A percentile compares a stretch with the other conserved stretches of the same genome.
Evolutionary conservation across 495 filamentous ascomycete genomes (phyloP).

Genomic region (Penicillium parvum): DNA sequence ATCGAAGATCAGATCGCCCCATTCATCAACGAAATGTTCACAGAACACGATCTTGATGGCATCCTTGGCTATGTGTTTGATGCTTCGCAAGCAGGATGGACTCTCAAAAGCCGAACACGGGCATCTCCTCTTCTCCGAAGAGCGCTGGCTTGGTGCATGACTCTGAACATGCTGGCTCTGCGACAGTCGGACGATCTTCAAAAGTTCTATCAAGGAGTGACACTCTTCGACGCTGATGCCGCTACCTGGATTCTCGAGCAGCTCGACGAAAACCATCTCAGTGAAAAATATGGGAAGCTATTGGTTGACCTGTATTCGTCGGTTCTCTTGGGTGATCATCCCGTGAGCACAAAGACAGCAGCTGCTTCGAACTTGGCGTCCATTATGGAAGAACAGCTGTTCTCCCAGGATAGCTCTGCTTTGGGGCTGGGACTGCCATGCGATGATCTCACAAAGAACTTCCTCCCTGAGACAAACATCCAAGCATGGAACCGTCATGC

Average conservation of each 20-base stretch:
- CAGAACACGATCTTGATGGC: slow-evolving; percentile 27
- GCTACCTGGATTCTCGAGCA: slow-evolving; percentile 38
- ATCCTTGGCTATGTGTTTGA: slow-evolving; percentile 29
- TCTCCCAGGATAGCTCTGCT: slow-evolving; percentile 10
- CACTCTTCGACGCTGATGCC: slow-evolving; percentile 34
- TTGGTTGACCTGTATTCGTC: slow-evolving; percentile 30
- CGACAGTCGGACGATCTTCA: slow-evolving; percentile 17
- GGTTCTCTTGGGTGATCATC: slow-evolving; percentile 25
- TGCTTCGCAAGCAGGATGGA: slow-evolving; percentile 27
- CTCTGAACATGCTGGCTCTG: slow-evolving; percentile 24
- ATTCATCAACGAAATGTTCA: slow-evolving; percentile 26
- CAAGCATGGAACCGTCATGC: slow-evolving; percentile 40
- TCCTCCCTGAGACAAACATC: slow-evolving; percentile 21
- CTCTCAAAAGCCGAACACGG: slow-evolving; percentile 30
- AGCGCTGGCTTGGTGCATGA: slow-evolving; percentile 33
- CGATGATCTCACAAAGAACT: slow-evolving; percentile 20
- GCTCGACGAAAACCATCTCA: slow-evolving; percentile 23
- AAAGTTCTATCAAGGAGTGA: slow-evolving; percentile 24
- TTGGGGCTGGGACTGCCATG: slow-evolving; percentile 21
- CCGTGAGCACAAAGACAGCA: slow-evolving; percentile 27
- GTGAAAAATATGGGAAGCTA: slow-evolving; percentile 15
- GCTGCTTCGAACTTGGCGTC: slow-evolving; percentile 35
- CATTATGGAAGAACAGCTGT: slow-evolving; percentile 26
- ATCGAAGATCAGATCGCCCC: slow-evolving; percentile 18
- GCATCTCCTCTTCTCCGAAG: slow-evolving; percentile 39